Conservation (phyloP, 371 early-diverging fungal species). For the Entomophthora muscae region DNA sequence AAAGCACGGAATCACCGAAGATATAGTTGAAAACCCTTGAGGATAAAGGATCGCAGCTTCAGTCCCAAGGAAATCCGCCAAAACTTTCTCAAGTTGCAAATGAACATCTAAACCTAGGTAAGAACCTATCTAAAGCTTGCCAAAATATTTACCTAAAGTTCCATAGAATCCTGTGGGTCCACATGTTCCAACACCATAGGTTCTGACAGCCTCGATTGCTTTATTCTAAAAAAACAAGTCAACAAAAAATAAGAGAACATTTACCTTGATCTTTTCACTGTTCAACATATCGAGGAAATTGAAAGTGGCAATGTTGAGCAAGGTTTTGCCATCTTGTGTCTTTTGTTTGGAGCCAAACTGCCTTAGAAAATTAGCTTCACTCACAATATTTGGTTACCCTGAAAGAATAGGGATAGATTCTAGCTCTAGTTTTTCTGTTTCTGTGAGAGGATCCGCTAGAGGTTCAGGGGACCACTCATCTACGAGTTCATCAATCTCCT, state of each 20-base stretch:
- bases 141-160: constrained; percentile 40
- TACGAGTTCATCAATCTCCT: constrained; percentile 87
- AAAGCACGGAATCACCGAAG: constrained; percentile 95
- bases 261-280: constrained; percentile 48
- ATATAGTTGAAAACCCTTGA: constrained; percentile 89
- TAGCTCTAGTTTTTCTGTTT: constrained; percentile 60
- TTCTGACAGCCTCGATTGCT: constrained; percentile 71
- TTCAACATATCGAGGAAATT: constrained; percentile 75
- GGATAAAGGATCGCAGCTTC: constrained; percentile 95
- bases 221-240: constrained; percentile 30
- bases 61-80: constrained; percentile 78
- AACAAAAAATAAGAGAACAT: not conserved
- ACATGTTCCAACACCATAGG: constrained; percentile 98
- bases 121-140: not conserved
- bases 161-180: constrained; percentile 99
- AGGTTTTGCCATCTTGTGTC: constrained; percentile 29
- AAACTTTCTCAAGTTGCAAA: constrained; percentile 80
- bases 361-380: constrained; percentile 9
- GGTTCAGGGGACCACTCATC: constrained; percentile 96
- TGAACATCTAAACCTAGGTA: constrained; percentile 65
- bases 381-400: not conserved
- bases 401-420: constrained; percentile 56
- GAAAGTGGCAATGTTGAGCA: constrained; percentile 67
- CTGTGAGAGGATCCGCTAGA: constrained; percentile 59
- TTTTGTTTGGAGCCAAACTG: constrained; percentile 35